phyloP scores from a whole-genome alignment of 176 grass and related monocot genomes.

The Oryza glumipatula region DNA sequence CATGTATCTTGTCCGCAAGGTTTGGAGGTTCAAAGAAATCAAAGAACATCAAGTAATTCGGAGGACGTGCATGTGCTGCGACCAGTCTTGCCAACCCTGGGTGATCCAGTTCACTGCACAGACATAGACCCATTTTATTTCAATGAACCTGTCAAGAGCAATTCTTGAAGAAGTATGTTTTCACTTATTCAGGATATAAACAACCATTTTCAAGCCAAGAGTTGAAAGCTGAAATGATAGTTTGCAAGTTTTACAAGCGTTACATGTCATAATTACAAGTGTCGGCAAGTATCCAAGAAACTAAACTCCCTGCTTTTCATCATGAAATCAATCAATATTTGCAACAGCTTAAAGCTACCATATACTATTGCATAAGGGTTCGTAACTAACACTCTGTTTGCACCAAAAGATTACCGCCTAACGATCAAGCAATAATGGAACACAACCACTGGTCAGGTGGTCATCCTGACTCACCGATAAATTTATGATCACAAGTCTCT shows the following conservation, averaged over 20 bases:
- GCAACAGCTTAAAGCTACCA: neutral
- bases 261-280: neutral
- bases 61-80: slow-evolving; percentile 81
- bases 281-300: neutral
- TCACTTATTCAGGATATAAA: neutral
- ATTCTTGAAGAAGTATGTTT: neutral
- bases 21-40: slow-evolving; percentile 90
- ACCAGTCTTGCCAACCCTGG: slow-evolving; percentile 77
- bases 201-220: neutral
- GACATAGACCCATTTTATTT: neutral
- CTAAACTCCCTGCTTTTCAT: neutral
- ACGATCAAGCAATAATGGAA: neutral
- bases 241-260: neutral
- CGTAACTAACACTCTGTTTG: neutral
- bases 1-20: slow-evolving; percentile 80
- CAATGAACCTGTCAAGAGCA: neutral
- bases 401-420: neutral
- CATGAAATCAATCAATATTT: neutral
- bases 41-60: slow-evolving; percentile 88
- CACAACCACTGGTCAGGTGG: neutral
- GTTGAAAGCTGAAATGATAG: neutral
- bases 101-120: slow-evolving; percentile 77
- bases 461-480: neutral
- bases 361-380: neutral
- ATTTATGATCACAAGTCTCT: neutral